Evolutionary conservation across 2,329 filamentous ascomycete genomes (phyloP), one percentile per base, ranked within the genome.

Genomic region (Diaporthe australafricana): DNA sequence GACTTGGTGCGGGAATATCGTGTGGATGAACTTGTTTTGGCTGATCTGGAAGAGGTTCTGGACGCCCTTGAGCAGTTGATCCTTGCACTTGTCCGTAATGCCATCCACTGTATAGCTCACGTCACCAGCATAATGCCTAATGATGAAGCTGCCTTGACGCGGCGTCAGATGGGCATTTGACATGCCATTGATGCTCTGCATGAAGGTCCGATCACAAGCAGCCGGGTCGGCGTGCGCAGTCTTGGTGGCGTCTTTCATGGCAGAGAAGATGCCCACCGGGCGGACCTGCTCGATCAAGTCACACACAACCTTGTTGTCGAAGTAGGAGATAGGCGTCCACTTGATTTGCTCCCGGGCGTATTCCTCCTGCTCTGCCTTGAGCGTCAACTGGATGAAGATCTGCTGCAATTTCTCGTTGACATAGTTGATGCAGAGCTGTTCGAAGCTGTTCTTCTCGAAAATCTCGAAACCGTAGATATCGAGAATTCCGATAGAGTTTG

Each of bases 381-480:
- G 84, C 0, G 96, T 99, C 77, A 99, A 87, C 82, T 99, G 96
- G 77, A 99, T 99, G 81, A 99, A 99, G 78, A 99, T 98, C 80
- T 99, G 96, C 83, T 99, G 96, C 71, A 99, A 86, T 83, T 99
- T 99, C 84, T 99, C 96, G 83, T 99, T 99, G 79, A 98, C 97
- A 79, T 98, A 99, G 86, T 99, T 99, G 88, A 99, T 99, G 84
- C 96, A 99, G 9, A 99, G 90, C 83, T 99, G 96, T 82, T 99
- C 96, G 78, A 99, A 99, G 75, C 94, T 98, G 85, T 99, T 99
- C 85, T 96, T 96, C 81, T 99, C 96, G 77, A 99, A 99, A 76
- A 99, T 99, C 81, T 99, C 96, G 79, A 99, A 99, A 2, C 96
- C 96, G 81, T 99, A 99, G 76, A 99, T 99, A 87, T 99, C 96